phyloP scores from a whole-genome alignment of 2,329 filamentous ascomycete species.

The Neonectria magnoliae region DNA sequence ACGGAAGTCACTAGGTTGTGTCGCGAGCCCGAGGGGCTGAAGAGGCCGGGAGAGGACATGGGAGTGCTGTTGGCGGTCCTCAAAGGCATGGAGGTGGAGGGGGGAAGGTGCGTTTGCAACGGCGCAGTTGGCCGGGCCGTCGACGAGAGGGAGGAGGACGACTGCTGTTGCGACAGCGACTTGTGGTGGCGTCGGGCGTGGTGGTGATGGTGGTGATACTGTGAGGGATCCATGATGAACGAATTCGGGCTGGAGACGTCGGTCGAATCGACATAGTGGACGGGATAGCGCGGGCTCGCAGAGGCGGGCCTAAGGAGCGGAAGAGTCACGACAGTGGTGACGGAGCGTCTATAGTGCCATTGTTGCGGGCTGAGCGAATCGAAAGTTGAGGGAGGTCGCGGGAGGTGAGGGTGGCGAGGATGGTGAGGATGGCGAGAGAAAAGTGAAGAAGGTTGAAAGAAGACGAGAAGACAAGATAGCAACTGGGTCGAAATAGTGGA shows the following conservation, averaged over 20 bases:
- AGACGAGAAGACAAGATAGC: conserved; percentile 33
- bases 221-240: conserved; percentile 43
- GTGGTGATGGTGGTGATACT: conserved; percentile 38
- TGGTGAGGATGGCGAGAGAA: conserved; percentile 26
- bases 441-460: conserved; percentile 28
- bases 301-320: conserved; percentile 34
- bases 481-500: conserved; percentile 38
- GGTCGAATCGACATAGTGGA: conserved; percentile 44
- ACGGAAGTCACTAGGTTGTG: conserved; percentile 55
- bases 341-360: conserved; percentile 42
- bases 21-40: conserved; percentile 61
- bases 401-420: conserved; percentile 5
- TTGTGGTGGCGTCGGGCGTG: conserved; percentile 39
- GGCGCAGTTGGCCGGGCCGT: conserved; percentile 39
- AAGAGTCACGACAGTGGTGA: conserved; percentile 39
- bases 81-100: conserved; percentile 53
- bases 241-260: conserved; percentile 34
- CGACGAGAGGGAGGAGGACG: conserved; percentile 42
- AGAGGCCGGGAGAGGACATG: conserved; percentile 69
- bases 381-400: conserved; percentile 15
- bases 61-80: conserved; percentile 67
- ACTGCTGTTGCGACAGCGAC: conserved; percentile 44
- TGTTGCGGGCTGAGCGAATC: conserved; percentile 28
- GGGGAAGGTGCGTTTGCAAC: conserved; percentile 47
- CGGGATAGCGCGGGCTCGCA: conserved; percentile 35